Evolutionary conservation across 345 rosid species (phyloP).

Genomic region (Hibiscus mutabilis): DNA sequence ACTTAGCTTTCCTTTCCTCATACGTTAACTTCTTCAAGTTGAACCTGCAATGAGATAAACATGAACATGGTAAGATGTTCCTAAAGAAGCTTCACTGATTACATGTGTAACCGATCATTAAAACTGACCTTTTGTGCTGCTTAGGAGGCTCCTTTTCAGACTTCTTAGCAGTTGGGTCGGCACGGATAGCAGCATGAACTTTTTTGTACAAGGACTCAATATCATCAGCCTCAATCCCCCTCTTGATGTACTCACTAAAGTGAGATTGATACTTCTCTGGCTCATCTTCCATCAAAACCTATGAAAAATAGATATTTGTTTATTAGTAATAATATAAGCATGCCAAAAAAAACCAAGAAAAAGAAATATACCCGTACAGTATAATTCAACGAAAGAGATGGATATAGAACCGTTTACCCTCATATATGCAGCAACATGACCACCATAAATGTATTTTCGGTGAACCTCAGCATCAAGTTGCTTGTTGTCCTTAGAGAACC

Average conservation of each 20-base stretch:
- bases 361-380: background rate
- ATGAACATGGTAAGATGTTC: background rate
- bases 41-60: background rate
- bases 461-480: conserved; percentile 78
- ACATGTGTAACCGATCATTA: background rate
- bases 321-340: background rate
- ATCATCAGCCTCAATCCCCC: conserved; percentile 45
- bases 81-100: background rate
- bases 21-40: background rate
- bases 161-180: conserved; percentile 49
- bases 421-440: conserved; percentile 81
- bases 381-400: background rate
- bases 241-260: conserved; percentile 53
- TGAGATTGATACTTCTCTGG: conserved; percentile 71
- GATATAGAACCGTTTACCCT: conserved; percentile 29
- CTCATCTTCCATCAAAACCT: conserved; percentile 58
- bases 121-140: conserved; percentile 51
- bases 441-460: conserved; percentile 70
- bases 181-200: conserved; percentile 76
- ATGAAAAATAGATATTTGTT: background rate
- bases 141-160: conserved; percentile 44
- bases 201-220: conserved; percentile 56
- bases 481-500: conserved; percentile 57
- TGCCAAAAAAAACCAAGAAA: background rate
- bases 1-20: background rate